Percentiles rank a stretch among this genome's conserved stretches.
phyloP scores from a whole-genome alignment of 169 alveolate species.

The Ichthyophthirius multifiliis region DNA sequence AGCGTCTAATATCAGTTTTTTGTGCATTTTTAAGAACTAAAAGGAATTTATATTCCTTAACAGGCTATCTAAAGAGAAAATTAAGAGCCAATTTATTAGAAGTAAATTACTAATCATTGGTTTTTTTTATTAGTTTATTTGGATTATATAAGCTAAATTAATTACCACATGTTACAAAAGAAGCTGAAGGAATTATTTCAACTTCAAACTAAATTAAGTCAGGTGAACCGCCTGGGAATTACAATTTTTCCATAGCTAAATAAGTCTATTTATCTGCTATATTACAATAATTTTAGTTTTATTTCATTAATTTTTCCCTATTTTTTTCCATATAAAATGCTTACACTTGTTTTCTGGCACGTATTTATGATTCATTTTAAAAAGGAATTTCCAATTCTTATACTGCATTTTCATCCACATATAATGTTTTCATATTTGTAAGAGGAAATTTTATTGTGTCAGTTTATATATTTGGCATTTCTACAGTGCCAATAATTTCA shows the following conservation, averaged over 20 bases:
- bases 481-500: slow-evolving; percentile 85
- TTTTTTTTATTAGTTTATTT: neutral
- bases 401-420: slow-evolving; percentile 18
- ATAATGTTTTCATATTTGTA: neutral
- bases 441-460: neutral
- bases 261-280: slow-evolving; percentile 9
- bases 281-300: slow-evolving; percentile 4
- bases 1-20: slow-evolving; percentile 39
- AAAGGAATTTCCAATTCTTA: slow-evolving; percentile 15
- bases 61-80: slow-evolving; percentile 24
- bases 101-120: neutral
- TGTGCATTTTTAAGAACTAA: slow-evolving; percentile 9
- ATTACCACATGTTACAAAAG: neutral
- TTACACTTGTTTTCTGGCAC: slow-evolving; percentile 31
- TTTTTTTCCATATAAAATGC: slow-evolving; percentile 12
- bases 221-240: slow-evolving; percentile 31
- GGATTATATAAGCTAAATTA: neutral
- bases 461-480: slow-evolving; percentile 64
- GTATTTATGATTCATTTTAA: slow-evolving; percentile 10
- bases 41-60: slow-evolving; percentile 22
- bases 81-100: slow-evolving; percentile 8
- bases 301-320: slow-evolving; percentile 33
- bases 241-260: neutral
- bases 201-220: slow-evolving; percentile 23
- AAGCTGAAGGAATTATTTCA: slow-evolving; percentile 28